Conservation (phyloP, 108 stramenopile genomes). For the Fragilariopsis cylindrus region DNA sequence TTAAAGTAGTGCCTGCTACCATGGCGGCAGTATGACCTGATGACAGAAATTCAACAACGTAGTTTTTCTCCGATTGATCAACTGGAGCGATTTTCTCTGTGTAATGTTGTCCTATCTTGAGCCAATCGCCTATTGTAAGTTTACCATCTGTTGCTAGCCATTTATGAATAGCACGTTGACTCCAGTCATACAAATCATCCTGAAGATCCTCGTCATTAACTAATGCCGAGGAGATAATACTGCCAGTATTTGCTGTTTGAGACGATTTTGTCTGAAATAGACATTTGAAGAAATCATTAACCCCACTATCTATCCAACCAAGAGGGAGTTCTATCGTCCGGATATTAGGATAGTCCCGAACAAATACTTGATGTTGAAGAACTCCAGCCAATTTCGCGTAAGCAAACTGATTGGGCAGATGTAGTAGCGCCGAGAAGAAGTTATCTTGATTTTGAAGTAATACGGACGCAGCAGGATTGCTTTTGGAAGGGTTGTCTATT, state of each 20-base stretch:
- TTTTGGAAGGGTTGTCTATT: neutral
- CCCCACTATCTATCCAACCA: neutral
- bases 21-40: too few relatives aligned
- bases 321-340: neutral
- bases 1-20: too few relatives aligned
- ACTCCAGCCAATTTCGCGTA: conserved; percentile 8
- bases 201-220: conserved; percentile 10
- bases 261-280: neutral
- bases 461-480: neutral
- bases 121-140: too few relatives aligned
- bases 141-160: neutral
- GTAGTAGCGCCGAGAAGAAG: neutral
- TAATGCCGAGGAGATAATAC: neutral
- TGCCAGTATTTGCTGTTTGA: neutral
- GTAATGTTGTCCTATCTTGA: too few relatives aligned
- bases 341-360: conserved; percentile 1
- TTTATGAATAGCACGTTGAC: neutral
- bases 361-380: neutral
- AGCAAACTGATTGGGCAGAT: conserved; percentile 3
- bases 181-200: conserved; percentile 1
- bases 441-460: neutral
- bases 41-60: neutral
- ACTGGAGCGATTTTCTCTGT: too few relatives aligned
- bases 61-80: neutral
- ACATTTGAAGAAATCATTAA: neutral